Base-by-base conservation (phyloP, 345 rosid species). In the Euphorbia tirucalli region DNA sequence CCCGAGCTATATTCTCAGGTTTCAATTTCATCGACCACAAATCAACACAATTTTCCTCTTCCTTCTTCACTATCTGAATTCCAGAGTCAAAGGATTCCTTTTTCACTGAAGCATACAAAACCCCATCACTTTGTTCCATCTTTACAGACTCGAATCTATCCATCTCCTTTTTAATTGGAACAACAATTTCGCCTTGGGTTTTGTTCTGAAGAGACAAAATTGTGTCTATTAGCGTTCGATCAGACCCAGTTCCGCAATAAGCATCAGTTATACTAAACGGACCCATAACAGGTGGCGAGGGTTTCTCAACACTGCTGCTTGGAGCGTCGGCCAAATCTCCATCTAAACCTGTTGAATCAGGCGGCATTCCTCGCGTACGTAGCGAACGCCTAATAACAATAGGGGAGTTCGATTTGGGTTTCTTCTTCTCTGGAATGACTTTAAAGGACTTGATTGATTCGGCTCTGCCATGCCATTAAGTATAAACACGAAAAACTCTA, bases 321-420 rank as follows among this genome's bases (percentile, higher is more conserved):
- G 22, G 50, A 15, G 74, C 11, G 25, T 79, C 88, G 28, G 31
- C 50, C 18, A 57, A 68, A 24, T 74, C 81, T 44, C 61, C 76
- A 7, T 65, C 66, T n/a, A 84, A 80, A 66, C 84, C 93, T 28
- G 67, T 44, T 10, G 78, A 82, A 75, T 86, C 93, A 3, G 97
- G 97, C 28, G 83, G 80, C 78, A 87, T 73, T 24, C 96, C 99
- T 71, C 87, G 85, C 3, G 86, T 70, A 19, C 97, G 88, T 61
- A 90, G 79, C 1, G 97, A 92, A 10, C 83, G 81, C 24, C 99
- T 82, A 16, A 84, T 79, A 27, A 92, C 86, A 25, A 74, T 57
- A 0, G 97, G 92, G 1, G 73, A 37, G 69, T 83, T 81, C 1
- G 75, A 22, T 60, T 87, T 86, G 31, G 61, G 78, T 71, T 71